phyloP scores from a whole-genome alignment of 2,329 filamentous ascomycete genomes.

The Talaromyces sp. region DNA sequence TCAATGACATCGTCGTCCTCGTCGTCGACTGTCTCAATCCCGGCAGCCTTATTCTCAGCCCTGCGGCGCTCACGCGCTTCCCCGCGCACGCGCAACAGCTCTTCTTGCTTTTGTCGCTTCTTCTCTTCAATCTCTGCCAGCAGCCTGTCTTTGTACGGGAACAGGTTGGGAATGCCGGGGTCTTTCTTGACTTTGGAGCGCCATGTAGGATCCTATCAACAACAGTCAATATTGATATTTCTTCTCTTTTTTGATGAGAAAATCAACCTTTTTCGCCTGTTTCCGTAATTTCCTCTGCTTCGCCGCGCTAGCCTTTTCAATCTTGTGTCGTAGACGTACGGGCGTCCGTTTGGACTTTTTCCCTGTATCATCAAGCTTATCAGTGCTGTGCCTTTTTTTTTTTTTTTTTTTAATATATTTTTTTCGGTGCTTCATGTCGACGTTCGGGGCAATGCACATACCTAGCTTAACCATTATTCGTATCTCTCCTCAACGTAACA shows the following conservation, averaged over 20 bases:
- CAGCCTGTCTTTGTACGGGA: constrained; percentile 95
- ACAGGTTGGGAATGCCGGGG: constrained; percentile 92
- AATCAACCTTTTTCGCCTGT: constrained; percentile 68
- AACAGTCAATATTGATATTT: not conserved
- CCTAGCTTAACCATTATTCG: constrained; percentile 36
- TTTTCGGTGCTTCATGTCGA: not conserved
- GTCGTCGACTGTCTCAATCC: constrained; percentile 24
- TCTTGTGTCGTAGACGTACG: constrained; percentile 88
- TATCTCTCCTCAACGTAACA: constrained; percentile 14
- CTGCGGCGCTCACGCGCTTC: constrained; percentile 49
- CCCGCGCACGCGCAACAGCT: constrained; percentile 65
- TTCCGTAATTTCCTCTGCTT: constrained; percentile 91
- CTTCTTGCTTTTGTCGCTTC: constrained; percentile 73
- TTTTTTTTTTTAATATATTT: not conserved
- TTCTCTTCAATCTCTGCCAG: constrained; percentile 91
- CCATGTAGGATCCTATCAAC: constrained; percentile 82
- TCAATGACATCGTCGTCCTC: constrained; percentile 5
- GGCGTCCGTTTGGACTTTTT: constrained; percentile 90
- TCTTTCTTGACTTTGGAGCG: constrained; percentile 93
- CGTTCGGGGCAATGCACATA: constrained; percentile 15
- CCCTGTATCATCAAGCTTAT: constrained; percentile 49
- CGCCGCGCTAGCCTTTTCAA: constrained; percentile 81
- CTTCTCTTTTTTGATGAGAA: constrained; percentile 9
- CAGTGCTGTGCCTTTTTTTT: not conserved
- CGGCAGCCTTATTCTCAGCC: constrained; percentile 32